Percentiles rank a stretch among this genome's conserved stretches.
phyloP scores from a whole-genome alignment of 176 grass and related monocot species.

The Chloris gayana region DNA sequence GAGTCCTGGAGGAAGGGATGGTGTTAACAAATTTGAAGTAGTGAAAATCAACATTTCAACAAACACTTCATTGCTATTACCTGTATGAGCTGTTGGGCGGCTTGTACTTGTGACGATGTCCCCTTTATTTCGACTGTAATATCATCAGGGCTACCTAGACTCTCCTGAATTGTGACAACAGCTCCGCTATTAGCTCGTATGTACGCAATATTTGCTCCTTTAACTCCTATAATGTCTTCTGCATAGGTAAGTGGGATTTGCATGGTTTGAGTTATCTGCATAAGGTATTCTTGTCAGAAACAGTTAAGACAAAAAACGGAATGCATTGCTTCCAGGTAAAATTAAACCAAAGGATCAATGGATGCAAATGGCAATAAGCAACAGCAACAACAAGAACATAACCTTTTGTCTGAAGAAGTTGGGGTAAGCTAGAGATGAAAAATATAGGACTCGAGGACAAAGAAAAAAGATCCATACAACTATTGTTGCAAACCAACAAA shows the following conservation, averaged over 20 bases:
- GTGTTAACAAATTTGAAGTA: neutral
- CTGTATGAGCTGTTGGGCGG: constrained; percentile 88
- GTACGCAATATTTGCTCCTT: constrained; percentile 91
- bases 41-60: neutral
- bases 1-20: constrained; percentile 61
- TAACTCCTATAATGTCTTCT: constrained; percentile 93
- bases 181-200: constrained; percentile 88
- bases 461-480: neutral
- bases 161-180: constrained; percentile 88
- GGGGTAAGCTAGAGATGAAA: too few relatives aligned
- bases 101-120: constrained; percentile 85
- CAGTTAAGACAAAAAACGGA: constrained; percentile 6
- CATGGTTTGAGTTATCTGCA: constrained; percentile 96
- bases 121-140: constrained; percentile 99
- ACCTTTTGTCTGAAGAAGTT: too few relatives aligned
- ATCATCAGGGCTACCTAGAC: constrained; percentile 75
- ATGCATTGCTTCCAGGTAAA: neutral
- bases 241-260: constrained; percentile 97
- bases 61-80: constrained; percentile 36
- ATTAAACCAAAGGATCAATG: neutral
- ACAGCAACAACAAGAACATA: too few relatives aligned
- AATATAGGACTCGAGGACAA: too few relatives aligned
- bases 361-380: constrained; percentile 18
- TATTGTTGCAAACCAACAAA: constrained; percentile 9
- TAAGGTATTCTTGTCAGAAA: constrained; percentile 41